Evolutionary conservation across 495 filamentous ascomycete genomes (phyloP), one percentile per base, ranked within the genome.

Genomic region (Lepidopterella palustris): DNA sequence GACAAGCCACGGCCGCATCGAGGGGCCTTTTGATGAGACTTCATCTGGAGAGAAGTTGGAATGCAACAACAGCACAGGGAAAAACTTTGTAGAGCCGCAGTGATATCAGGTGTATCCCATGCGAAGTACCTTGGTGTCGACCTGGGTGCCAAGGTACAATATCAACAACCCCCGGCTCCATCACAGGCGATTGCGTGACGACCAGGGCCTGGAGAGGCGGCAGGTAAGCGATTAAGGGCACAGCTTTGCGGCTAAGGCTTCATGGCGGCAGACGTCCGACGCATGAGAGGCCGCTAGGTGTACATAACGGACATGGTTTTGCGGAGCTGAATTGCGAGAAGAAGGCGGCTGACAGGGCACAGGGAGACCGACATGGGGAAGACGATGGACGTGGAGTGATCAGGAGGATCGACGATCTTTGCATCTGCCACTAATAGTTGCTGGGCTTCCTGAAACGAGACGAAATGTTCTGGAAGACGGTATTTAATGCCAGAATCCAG

Each of bases 401-500:
- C n/a, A n/a, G n/a, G n/a, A n/a, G n/a, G n/a, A n/a, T 42, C 35
- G 35, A 42, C 35, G 35, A 42, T 42, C 35, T 42, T 42, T 42
- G 35, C 35, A 42, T 42, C 35, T 42, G 35, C 35, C 35, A 18
- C 35, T 42, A 10, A 42, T n/a, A n/a, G n/a, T 4, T 42, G 35
- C 13, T 13, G 35, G 31, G 35, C 18, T 42, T 18, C n/a, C n/a
- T n/a, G n/a, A 18, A 42, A 42, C 13, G 18, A 11, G 10, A 35
- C 10, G 24, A 54, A 13, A 49, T 42, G 47, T 65, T 57, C 45
- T 57, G 42, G 58, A 65, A 48, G 51, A 28, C 20, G n/a, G 53
- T 49, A n/a, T n/a, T n/a, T n/a, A n/a, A n/a, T n/a, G n/a, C n/a
- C n/a, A n/a, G n/a, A n/a, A n/a, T n/a, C n/a, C n/a, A n/a, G 31